Evolutionary conservation across 345 rosid genomes (phyloP).

Genomic region (Eucalyptus erythrocorys): DNA sequence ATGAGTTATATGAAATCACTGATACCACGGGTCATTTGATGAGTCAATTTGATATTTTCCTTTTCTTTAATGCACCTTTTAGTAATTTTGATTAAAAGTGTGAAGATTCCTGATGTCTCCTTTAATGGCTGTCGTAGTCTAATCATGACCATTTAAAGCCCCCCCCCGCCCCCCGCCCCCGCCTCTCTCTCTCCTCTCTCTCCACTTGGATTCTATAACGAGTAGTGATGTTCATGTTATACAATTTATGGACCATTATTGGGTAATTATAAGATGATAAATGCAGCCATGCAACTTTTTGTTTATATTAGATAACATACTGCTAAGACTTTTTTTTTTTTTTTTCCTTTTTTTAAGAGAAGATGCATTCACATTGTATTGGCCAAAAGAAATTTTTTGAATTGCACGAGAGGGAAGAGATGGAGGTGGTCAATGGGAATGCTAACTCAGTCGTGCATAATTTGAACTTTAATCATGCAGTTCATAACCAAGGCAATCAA

Average conservation of each 20-base stretch:
- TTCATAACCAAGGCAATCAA: neutral
- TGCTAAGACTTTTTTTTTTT: neutral
- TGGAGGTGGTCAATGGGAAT: neutral
- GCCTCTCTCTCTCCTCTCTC: neutral
- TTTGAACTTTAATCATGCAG: neutral
- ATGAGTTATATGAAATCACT: neutral
- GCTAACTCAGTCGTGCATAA: neutral
- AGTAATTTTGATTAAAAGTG: neutral
- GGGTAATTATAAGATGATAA: neutral
- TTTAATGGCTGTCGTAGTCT: neutral
- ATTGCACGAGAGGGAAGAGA: neutral
- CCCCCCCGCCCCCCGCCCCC: too few species aligned
- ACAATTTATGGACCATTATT: neutral
- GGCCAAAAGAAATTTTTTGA: neutral
- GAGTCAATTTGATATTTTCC: neutral
- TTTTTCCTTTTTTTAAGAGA: neutral
- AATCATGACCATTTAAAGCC: neutral
- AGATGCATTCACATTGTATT: neutral
- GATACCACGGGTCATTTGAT: neutral
- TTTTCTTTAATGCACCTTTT: neutral
- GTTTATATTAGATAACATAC: neutral
- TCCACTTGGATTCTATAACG: neutral
- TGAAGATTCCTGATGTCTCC: neutral
- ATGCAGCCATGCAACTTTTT: neutral
- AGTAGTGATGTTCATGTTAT: neutral